Evolutionary conservation across 495 filamentous ascomycete species (phyloP), one percentile per base, ranked within the genome.

Genomic region (Aspergillus leporis): DNA sequence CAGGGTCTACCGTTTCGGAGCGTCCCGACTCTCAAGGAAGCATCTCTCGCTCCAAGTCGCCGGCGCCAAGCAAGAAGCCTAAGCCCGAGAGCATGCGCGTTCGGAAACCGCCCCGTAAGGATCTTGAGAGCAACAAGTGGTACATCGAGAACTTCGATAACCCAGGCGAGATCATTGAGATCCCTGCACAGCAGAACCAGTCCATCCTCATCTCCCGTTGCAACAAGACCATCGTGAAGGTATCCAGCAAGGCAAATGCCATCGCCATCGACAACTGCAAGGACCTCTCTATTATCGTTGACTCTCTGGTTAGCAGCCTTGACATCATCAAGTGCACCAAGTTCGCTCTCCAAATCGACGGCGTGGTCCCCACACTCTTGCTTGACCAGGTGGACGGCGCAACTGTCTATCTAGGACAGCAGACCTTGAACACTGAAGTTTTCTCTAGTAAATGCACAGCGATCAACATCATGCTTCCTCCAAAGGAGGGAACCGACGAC

Each of bases 61-160:
- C 91, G 1, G 90, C 88, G 4, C 92, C 92, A 9, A 87, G 84
- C 63, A 91, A 89, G 77, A 96, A 94, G 77, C 92, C 92, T 25
- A 98, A 98, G 79, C 94, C 94, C 14, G 89, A 96, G 71, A 90
- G 82, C 73, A 90, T 98, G 90, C 90, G 92, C 22, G 83, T 87
- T 14, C 97, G 96, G 80, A 97, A 93, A 79, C 92, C 91, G 34
- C 84, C 91, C 9, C 90, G 87, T 73, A 96, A 92, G 80, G 91
- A 93, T 61, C 83, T 98, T 8, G 92, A 96, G 60, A 92, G 93
- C 59, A 96, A 89, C 72, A 97, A 97, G 74, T 99, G 95, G 95
- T 81, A 89, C 53, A 83, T 98, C 64, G 94, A 97, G 80, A 93
- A 99, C 78, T 96, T 85, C 68, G 93, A 98, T 31, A 89, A 85